Conservation (phyloP, 768 basidiomycete genomes). For the Wakefieldia striispora region DNA sequence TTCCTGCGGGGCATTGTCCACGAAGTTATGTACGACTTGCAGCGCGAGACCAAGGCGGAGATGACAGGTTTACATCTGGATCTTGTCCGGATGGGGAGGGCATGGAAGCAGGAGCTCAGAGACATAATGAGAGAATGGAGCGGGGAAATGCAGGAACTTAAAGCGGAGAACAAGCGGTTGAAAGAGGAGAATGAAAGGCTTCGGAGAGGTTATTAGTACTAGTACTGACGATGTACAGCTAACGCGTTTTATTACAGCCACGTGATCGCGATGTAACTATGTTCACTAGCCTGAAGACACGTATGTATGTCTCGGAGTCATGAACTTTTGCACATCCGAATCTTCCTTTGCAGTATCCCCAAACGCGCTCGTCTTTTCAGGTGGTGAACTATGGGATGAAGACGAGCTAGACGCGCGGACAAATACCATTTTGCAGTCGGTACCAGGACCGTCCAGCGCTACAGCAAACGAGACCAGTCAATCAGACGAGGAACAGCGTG, state of each 20-base stretch:
- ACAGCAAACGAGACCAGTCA: neutral
- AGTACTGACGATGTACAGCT: constrained; percentile 17
- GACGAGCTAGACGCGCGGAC: constrained; percentile 11
- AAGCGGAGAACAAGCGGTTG: constrained; percentile 49
- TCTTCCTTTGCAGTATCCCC: constrained; percentile 12
- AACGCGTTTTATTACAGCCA: neutral
- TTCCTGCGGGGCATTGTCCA: constrained; percentile 62
- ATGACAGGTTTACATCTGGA: constrained; percentile 76
- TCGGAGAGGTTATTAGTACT: constrained; percentile 44
- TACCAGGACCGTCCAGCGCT: constrained; percentile 13
- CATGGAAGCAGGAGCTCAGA: constrained; percentile 65
- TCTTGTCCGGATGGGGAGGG: constrained; percentile 65
- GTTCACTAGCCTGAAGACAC: neutral
- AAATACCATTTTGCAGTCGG: constrained; percentile 2
- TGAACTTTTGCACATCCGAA: constrained; percentile 6
- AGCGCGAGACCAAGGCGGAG: constrained; percentile 66
- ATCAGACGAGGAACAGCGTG: constrained; percentile 6
- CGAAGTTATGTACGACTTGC: constrained; percentile 73
- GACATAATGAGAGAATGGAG: constrained; percentile 60
- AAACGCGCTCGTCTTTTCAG: constrained; percentile 31
- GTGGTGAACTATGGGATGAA: constrained; percentile 23
- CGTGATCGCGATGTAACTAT: constrained; percentile 3
- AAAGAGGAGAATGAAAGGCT: constrained; percentile 67
- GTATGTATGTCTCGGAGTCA: neutral
- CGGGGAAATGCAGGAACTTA: constrained; percentile 49